Evolutionary conservation across 768 basidiomycete species (phyloP).

Genomic region (Dentipellis sp.): DNA sequence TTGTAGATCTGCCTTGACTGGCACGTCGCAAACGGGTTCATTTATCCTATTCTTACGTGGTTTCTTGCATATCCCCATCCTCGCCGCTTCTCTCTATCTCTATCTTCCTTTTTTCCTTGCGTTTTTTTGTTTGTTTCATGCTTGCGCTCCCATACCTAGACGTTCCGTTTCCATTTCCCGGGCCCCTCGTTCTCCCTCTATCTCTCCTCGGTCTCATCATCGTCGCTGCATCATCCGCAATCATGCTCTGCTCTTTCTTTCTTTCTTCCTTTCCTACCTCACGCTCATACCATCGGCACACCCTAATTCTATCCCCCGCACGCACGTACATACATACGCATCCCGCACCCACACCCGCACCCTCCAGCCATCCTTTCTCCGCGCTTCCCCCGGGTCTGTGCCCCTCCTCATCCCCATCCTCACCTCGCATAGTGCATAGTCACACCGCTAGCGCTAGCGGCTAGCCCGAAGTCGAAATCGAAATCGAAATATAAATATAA

Average conservation of each 20-base stretch:
- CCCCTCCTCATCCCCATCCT: neutral
- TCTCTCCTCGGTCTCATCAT: neutral
- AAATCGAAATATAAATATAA: too few relatives aligned
- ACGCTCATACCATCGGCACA: neutral
- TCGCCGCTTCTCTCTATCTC: too few relatives aligned
- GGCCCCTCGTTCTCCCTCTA: neutral
- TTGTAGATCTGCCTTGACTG: slow-evolving; percentile 14
- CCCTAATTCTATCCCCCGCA: neutral
- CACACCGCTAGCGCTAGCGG: neutral
- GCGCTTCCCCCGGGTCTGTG: neutral
- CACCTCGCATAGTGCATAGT: neutral
- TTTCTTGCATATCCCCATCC: neutral
- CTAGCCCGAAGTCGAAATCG: too few relatives aligned
- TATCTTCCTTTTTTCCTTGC: too few relatives aligned
- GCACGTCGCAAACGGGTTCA: neutral
- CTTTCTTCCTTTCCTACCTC: neutral
- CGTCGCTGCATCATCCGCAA: neutral
- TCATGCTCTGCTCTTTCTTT: neutral
- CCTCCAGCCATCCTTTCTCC: neutral
- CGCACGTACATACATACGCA: neutral
- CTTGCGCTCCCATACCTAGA: slow-evolving; percentile 4
- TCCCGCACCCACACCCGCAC: neutral
- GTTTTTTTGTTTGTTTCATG: too few relatives aligned
- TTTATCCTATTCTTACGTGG: slow-evolving; percentile 5
- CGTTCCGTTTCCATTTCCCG: neutral